A percentile compares a stretch with the other conserved stretches of the same genome.
Evolutionary conservation across 495 filamentous ascomycete genomes (phyloP).

Genomic region (Penicillium chermesinum): DNA sequence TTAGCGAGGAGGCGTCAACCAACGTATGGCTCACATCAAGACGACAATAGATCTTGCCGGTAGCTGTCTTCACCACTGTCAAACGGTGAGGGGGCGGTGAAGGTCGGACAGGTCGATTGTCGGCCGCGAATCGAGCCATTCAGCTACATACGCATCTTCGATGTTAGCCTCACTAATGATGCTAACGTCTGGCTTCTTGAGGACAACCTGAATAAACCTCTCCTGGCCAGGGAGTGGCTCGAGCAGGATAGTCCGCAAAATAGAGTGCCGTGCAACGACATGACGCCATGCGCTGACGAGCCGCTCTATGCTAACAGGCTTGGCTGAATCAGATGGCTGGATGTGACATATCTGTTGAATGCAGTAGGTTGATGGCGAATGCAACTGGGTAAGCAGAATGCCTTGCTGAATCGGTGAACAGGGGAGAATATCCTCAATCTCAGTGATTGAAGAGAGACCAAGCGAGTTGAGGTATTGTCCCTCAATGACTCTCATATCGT

Average conservation of each 20-base stretch:
- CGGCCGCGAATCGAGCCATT: no score
- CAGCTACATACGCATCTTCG: no score
- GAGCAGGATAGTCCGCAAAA: slow-evolving; percentile 46
- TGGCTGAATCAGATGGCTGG: background rate
- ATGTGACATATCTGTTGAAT: slow-evolving; percentile 1
- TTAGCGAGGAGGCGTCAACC: background rate
- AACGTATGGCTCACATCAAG: background rate
- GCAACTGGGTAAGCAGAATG: slow-evolving; percentile 33
- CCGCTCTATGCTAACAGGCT: background rate
- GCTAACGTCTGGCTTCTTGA: no score
- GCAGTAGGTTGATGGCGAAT: slow-evolving; percentile 26
- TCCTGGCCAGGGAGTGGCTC: slow-evolving; percentile 11
- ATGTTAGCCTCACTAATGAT: no score
- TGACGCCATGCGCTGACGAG: slow-evolving; percentile 37
- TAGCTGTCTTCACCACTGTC: background rate
- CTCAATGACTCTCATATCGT: no score
- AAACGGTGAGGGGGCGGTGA: no score
- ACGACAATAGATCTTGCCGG: background rate
- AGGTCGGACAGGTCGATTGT: no score
- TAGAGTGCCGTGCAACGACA: slow-evolving; percentile 41
- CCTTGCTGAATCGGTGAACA: slow-evolving; percentile 55
- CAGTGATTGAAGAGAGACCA: background rate
- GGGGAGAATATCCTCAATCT: slow-evolving; percentile 47
- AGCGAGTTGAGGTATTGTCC: no score
- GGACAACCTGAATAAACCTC: slow-evolving; percentile 27